Evolutionary conservation across 2,329 filamentous ascomycete genomes (phyloP).

Genomic region (Colletotrichum camelliae): DNA sequence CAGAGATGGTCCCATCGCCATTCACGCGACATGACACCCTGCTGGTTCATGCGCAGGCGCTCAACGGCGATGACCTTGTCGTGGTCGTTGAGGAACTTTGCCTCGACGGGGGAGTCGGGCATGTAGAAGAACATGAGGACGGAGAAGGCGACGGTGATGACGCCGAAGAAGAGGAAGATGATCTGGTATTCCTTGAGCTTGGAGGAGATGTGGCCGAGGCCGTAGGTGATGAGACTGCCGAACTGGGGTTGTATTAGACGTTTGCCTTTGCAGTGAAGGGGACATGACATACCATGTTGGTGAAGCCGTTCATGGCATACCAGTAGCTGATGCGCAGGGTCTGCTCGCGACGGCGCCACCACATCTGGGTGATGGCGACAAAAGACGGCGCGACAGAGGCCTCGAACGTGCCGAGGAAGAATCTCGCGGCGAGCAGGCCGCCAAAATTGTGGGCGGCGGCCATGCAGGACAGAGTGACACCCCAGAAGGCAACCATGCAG

Average conservation of each 20-base stretch:
- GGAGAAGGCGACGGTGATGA: slow-evolving; percentile 53
- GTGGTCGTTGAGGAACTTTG: slow-evolving; percentile 59
- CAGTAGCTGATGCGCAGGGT: slow-evolving; percentile 34
- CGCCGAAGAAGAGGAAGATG: slow-evolving; percentile 60
- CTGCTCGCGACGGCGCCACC: slow-evolving; percentile 38
- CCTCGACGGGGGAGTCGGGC: slow-evolving; percentile 68
- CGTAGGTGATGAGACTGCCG: slow-evolving; percentile 62
- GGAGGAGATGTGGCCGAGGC: slow-evolving; percentile 54
- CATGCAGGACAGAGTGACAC: slow-evolving; percentile 54
- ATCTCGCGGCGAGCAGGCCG: slow-evolving; percentile 48
- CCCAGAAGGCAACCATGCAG: slow-evolving; percentile 59
- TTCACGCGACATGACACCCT: slow-evolving; percentile 40
- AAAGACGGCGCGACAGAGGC: slow-evolving; percentile 51
- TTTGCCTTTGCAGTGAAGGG: neutral
- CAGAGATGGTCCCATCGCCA: slow-evolving; percentile 48
- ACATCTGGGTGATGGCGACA: slow-evolving; percentile 54
- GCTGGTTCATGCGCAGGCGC: slow-evolving; percentile 57
- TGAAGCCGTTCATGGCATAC: slow-evolving; percentile 36
- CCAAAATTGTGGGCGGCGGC: slow-evolving; percentile 53
- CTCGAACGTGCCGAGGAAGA: slow-evolving; percentile 52
- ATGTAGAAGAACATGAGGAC: slow-evolving; percentile 60
- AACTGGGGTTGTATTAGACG: slow-evolving; percentile 33
- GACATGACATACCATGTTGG: slow-evolving; percentile 8
- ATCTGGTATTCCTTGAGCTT: slow-evolving; percentile 52
- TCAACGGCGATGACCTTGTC: slow-evolving; percentile 66